Evolutionary conservation across 371 early-diverging fungal genomes (phyloP).

Genomic region (Mycotypha africana): DNA sequence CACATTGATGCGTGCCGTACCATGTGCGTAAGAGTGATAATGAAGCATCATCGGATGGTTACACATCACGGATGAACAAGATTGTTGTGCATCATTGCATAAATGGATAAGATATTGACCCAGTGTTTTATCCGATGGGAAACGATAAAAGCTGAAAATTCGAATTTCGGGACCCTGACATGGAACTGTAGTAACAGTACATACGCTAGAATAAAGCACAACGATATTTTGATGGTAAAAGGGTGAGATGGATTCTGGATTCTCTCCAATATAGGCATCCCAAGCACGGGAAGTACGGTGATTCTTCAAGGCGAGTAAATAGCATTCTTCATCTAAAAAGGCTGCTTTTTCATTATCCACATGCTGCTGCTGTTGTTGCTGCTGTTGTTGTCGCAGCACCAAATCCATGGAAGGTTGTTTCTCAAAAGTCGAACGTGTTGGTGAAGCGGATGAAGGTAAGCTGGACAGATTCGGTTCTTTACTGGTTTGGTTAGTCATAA

Average conservation of each 20-base stretch:
- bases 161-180: conserved; percentile 80
- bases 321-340: conserved; percentile 42
- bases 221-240: conserved; percentile 73
- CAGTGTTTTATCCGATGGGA: conserved; percentile 75
- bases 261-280: conserved; percentile 56
- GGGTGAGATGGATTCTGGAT: conserved; percentile 55
- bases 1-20: conserved; percentile 74
- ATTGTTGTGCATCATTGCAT: conserved; percentile 61
- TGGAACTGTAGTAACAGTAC: conserved; percentile 59
- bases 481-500: neutral
- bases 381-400: no score
- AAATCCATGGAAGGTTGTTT: conserved; percentile 8
- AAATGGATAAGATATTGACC: conserved; percentile 87
- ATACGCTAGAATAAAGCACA: conserved; percentile 70
- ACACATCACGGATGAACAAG: conserved; percentile 74
- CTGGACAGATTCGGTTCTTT: neutral
- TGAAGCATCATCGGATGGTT: conserved; percentile 73
- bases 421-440: conserved; percentile 24
- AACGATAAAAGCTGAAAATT: conserved; percentile 78
- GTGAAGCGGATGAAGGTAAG: conserved; percentile 12
- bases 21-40: conserved; percentile 84
- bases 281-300: conserved; percentile 48
- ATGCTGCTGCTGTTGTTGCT: neutral
- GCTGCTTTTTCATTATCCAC: neutral
- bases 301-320: conserved; percentile 44